A percentile compares a stretch with the other conserved stretches of the same genome.
phyloP scores from a whole-genome alignment of 192 early-diverging fungal genomes.

The Borealophlyctis nickersoniae region DNA sequence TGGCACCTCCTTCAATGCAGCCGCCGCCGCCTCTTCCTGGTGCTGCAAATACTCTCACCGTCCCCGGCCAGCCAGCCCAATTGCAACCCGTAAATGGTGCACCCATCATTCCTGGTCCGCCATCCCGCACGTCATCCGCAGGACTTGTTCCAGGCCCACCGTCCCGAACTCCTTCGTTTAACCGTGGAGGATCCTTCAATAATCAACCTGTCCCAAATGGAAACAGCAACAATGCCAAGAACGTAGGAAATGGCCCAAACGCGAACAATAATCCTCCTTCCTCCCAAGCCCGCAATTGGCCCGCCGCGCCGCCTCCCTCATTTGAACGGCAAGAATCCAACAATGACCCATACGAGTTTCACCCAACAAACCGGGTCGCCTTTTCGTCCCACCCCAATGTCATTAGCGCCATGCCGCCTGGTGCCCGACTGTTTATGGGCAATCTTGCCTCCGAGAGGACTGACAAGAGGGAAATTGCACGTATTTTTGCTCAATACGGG shows the following conservation, averaged over 20 bases:
- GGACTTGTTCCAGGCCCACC: too few species aligned
- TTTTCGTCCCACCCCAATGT: slow-evolving; percentile 25
- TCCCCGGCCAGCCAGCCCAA: too few species aligned
- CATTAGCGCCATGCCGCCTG: slow-evolving; percentile 32
- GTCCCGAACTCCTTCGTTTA: too few species aligned
- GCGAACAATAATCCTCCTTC: not conserved
- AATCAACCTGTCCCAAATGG: not conserved
- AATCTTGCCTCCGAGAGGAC: slow-evolving; percentile 46
- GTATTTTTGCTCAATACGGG: slow-evolving; percentile 54
- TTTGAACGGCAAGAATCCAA: too few species aligned
- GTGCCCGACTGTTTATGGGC: slow-evolving; percentile 49
- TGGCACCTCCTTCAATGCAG: not conserved
- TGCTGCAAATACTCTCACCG: not conserved
- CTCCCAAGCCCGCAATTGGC: not conserved
- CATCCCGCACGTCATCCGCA: too few species aligned
- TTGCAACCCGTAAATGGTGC: too few species aligned
- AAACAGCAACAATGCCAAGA: not conserved
- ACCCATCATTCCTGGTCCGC: too few species aligned
- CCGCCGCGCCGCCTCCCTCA: not conserved
- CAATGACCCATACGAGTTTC: slow-evolving; percentile 24
- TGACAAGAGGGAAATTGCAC: slow-evolving; percentile 40
- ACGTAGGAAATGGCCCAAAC: not conserved
- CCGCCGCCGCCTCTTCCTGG: not conserved
- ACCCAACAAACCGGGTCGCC: slow-evolving; percentile 37
- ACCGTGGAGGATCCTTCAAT: not conserved